A percentile compares a stretch with the other conserved stretches of the same genome.
These are phyloP conservation scores for Cucurbita argyrosperma DNA, from an alignment of 306 rosid species.

Conservation along the genomic window DNA sequence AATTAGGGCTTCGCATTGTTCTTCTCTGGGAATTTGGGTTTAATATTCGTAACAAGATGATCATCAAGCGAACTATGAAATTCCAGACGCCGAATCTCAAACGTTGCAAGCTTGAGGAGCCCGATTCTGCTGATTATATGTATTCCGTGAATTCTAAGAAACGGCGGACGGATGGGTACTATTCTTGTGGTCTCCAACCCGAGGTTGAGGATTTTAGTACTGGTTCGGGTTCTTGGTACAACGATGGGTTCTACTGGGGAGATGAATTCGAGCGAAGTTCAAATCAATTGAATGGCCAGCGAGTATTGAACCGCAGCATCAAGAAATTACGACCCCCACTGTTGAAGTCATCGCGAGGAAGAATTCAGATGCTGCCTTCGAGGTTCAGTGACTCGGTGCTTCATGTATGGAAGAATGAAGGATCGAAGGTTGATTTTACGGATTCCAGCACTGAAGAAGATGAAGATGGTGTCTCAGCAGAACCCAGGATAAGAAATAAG, in stretches of 20 bases:
- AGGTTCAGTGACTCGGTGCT: constrained; percentile 55
- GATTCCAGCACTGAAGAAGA: constrained; percentile 32
- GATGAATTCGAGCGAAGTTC: constrained; percentile 46
- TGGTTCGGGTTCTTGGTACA: constrained; percentile 45
- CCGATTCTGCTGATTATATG: constrained; percentile 24
- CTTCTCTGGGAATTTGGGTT: background rate
- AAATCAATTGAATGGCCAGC: constrained; percentile 11
- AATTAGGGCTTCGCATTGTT: constrained; percentile 7
- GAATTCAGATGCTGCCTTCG: constrained; percentile 51
- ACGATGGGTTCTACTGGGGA: constrained; percentile 37
- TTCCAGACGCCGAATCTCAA: constrained; percentile 73
- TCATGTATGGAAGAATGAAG: constrained; percentile 28
- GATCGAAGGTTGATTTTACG: constrained; percentile 16
- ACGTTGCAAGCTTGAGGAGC: constrained; percentile 56
- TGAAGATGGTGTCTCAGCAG: constrained; percentile 10
- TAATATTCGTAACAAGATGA: constrained; percentile 37
- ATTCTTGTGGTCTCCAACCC: constrained; percentile 20
- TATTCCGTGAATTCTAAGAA: constrained; percentile 36
- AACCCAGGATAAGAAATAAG: constrained; percentile 14
- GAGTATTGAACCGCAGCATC: constrained; percentile 7
- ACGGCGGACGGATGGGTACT: constrained; percentile 27
- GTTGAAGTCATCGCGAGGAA: constrained; percentile 59
- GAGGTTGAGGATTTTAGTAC: constrained; percentile 44
- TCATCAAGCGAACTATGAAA: constrained; percentile 53
- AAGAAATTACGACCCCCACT: constrained; percentile 23